Evolutionary conservation across 1,284 basidiomycete genomes (phyloP).

Genomic region (Athelia sp.): DNA sequence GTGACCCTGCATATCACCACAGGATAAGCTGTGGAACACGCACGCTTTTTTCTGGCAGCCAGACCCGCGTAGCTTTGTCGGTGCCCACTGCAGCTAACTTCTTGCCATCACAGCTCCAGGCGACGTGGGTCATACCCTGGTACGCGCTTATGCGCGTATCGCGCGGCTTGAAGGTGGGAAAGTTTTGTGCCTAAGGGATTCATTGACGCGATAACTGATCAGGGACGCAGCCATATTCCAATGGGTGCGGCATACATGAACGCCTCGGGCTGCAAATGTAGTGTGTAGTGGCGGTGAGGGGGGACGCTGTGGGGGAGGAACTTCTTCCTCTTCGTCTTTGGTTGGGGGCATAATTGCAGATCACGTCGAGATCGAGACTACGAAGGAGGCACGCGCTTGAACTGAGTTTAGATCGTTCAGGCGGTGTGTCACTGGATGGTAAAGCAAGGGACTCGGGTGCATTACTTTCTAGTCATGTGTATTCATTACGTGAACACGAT

Average conservation of each 20-base stretch:
- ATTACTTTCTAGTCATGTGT: background rate
- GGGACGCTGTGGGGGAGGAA: conserved; percentile 58
- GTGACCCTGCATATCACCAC: background rate
- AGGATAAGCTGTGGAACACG: conserved; percentile 18
- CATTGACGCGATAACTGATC: conserved; percentile 8
- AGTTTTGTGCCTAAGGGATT: conserved; percentile 57
- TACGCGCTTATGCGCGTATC: conserved; percentile 62
- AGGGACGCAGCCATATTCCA: conserved; percentile 4
- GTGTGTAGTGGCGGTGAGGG: conserved; percentile 70
- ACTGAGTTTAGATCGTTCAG: conserved; percentile 1
- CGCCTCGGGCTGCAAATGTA: conserved; percentile 59
- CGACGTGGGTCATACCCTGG: conserved; percentile 67
- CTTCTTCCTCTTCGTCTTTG: conserved; percentile 52
- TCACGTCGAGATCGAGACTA: conserved; percentile 9
- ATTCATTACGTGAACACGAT: background rate
- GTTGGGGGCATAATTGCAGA: conserved; percentile 3
- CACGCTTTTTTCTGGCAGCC: conserved; percentile 72
- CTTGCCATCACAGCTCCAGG: conserved; percentile 79
- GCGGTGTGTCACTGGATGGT: background rate
- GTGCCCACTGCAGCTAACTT: conserved; percentile 73
- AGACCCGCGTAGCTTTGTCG: conserved; percentile 70
- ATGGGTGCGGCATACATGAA: conserved; percentile 49
- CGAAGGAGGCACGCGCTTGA: background rate
- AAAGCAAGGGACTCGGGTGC: background rate
- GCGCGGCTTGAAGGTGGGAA: conserved; percentile 72